phyloP scores from a whole-genome alignment of 176 grass and related monocot genomes.

The Carex pumila region DNA sequence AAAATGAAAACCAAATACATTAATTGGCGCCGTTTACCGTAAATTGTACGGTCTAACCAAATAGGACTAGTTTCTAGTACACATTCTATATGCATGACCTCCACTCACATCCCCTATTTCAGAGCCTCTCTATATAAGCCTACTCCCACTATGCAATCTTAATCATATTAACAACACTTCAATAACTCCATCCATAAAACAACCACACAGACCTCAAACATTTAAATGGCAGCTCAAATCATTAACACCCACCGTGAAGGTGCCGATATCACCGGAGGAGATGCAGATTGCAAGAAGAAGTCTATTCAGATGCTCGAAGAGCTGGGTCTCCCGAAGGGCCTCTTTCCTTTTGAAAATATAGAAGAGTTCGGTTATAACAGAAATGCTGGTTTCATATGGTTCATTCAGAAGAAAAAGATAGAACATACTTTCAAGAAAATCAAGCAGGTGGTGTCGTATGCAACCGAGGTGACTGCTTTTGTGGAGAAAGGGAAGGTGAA shows the following conservation, averaged over 20 bases:
- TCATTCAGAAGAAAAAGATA: conserved; percentile 15
- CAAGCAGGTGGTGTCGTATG: conserved; percentile 1
- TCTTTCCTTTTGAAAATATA: conserved; percentile 3
- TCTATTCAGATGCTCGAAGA: conserved; percentile 10
- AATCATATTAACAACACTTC: too few relatives aligned
- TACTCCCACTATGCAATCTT: too few relatives aligned
- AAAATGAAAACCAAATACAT: too few relatives aligned
- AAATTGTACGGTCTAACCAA: too few relatives aligned
- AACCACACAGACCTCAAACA: not conserved
- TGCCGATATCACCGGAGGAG: not conserved
- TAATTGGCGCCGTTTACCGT: too few relatives aligned
- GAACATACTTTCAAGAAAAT: conserved; percentile 19
- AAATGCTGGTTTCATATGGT: conserved; percentile 8
- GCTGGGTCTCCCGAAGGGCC: not conserved
- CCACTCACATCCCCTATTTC: too few relatives aligned
- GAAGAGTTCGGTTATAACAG: conserved; percentile 16
- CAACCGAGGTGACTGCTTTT: conserved; percentile 5
- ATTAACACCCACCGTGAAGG: conserved; percentile 4
- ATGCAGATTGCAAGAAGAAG: not conserved
- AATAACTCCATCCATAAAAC: not conserved
- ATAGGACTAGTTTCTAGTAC: too few relatives aligned
- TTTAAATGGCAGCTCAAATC: conserved; percentile 2
- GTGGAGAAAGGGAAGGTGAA: conserved; percentile 22
- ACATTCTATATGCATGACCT: too few relatives aligned
- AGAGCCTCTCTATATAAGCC: too few relatives aligned